Percentiles rank a stretch among this genome's conserved stretches.
These are phyloP conservation scores for Metschnikowia lachancei DNA, from an alignment of 805 yeast species.

Conservation along the genomic window DNA sequence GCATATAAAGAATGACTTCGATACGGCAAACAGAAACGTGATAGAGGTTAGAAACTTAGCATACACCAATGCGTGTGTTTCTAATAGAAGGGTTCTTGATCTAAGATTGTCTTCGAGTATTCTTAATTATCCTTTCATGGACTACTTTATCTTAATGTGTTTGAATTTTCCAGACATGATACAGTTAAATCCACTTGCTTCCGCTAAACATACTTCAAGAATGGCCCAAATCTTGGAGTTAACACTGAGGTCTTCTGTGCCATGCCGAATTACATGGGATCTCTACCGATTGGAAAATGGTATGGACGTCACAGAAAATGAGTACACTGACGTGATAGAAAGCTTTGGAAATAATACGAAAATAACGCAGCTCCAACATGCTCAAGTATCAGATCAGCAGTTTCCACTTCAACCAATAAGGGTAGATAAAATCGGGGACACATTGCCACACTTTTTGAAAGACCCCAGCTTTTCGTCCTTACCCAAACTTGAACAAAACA, in stretches of 20 bases:
- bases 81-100: conserved; percentile 14
- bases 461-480: neutral
- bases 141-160: conserved; percentile 18
- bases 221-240: conserved; percentile 11
- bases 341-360: neutral
- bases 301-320: neutral
- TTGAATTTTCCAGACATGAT: conserved; percentile 22
- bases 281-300: conserved; percentile 18
- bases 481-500: conserved; percentile 2
- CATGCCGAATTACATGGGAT: conserved; percentile 21
- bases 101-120: conserved; percentile 3
- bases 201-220: conserved; percentile 4
- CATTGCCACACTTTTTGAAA: neutral
- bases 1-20: conserved; percentile 5
- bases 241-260: conserved; percentile 13
- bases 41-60: conserved; percentile 13
- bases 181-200: conserved; percentile 11
- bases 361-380: neutral
- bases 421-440: neutral
- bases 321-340: neutral
- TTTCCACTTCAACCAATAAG: neutral
- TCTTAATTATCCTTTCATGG: conserved; percentile 20
- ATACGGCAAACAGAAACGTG: conserved; percentile 6
- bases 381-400: neutral
- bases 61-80: conserved; percentile 17